A percentile compares a stretch with the other conserved stretches of the same genome.
phyloP scores from a whole-genome alignment of 345 rosid species.

The Cochlearia excelsa region DNA sequence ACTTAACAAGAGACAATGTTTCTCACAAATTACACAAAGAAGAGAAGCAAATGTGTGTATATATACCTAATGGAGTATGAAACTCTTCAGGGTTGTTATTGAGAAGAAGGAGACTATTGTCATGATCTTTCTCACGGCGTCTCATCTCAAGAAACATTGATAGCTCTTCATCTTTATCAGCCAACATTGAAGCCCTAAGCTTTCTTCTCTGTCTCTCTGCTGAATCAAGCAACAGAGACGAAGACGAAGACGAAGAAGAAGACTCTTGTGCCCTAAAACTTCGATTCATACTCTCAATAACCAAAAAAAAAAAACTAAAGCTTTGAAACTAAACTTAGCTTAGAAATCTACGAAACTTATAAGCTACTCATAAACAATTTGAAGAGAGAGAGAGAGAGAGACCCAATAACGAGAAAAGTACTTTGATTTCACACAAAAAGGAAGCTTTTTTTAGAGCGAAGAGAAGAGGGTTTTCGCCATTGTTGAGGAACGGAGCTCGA shows the following conservation, averaged over 20 bases:
- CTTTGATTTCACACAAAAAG: background rate
- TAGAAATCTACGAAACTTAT: background rate
- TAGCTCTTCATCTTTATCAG: slow-evolving; percentile 91
- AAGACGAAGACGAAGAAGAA: too few species aligned
- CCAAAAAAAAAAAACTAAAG: background rate
- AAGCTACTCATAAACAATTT: slow-evolving; percentile 11
- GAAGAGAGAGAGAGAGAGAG: background rate
- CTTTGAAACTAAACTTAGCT: slow-evolving; percentile 38
- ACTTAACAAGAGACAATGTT: background rate
- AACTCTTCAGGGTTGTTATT: slow-evolving; percentile 54
- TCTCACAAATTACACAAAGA: slow-evolving; percentile 2
- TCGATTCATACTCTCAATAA: slow-evolving; percentile 61
- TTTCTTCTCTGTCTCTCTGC: slow-evolving; percentile 76
- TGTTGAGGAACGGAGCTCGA: slow-evolving; percentile 30
- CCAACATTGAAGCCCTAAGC: slow-evolving; percentile 73
- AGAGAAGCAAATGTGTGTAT: too few species aligned
- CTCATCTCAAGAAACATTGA: slow-evolving; percentile 92
- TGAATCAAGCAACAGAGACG: slow-evolving; percentile 60
- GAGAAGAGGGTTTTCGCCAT: slow-evolving; percentile 34
- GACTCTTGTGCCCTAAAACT: slow-evolving; percentile 80
- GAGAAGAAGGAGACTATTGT: slow-evolving; percentile 43
- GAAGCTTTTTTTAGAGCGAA: slow-evolving; percentile 28
- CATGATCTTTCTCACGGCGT: slow-evolving; percentile 76
- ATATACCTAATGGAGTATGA: slow-evolving; percentile 66
- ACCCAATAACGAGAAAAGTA: background rate